Evolutionary conservation across 2,329 filamentous ascomycete genomes (phyloP).

Genomic region (Penicillium paneum): DNA sequence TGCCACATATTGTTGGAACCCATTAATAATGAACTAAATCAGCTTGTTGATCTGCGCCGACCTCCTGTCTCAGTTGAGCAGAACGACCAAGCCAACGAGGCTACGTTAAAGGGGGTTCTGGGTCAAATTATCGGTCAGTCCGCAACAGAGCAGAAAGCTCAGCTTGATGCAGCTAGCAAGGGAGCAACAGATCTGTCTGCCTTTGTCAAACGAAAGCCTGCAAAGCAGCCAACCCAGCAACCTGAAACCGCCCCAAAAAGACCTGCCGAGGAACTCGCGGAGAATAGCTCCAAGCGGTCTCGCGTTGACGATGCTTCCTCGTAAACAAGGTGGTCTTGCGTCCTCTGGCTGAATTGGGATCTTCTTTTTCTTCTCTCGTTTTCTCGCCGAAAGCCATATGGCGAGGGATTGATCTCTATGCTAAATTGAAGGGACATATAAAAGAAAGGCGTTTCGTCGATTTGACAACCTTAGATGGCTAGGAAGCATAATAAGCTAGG

Average conservation of each 20-base stretch:
- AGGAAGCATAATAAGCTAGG: too few species aligned
- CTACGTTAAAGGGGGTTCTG: conserved; percentile 55
- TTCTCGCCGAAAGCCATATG: too few species aligned
- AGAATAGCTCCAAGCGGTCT: conserved; percentile 26
- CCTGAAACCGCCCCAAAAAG: conserved; percentile 27
- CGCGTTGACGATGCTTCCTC: conserved; percentile 20
- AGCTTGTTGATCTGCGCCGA: conserved; percentile 56
- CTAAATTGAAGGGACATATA: too few species aligned
- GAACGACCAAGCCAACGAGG: conserved; percentile 33
- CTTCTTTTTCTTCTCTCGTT: not conserved
- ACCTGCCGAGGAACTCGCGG: conserved; percentile 23
- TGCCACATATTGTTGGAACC: conserved; percentile 7
- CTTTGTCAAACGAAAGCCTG: conserved; percentile 55
- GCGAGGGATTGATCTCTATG: too few species aligned
- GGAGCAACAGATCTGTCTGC: conserved; percentile 59
- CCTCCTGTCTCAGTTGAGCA: conserved; percentile 51
- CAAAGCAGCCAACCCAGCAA: conserved; percentile 13
- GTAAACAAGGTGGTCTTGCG: not conserved
- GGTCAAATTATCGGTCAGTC: conserved; percentile 57
- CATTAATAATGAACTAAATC: conserved; percentile 18
- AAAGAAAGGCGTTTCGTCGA: too few species aligned
- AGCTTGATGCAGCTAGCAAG: conserved; percentile 54
- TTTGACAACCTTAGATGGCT: too few species aligned
- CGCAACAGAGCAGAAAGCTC: conserved; percentile 51
- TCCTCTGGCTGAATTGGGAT: not conserved